Conservation (phyloP, 73 alveolate species). For the Tetrahymena malaccensis region DNA sequence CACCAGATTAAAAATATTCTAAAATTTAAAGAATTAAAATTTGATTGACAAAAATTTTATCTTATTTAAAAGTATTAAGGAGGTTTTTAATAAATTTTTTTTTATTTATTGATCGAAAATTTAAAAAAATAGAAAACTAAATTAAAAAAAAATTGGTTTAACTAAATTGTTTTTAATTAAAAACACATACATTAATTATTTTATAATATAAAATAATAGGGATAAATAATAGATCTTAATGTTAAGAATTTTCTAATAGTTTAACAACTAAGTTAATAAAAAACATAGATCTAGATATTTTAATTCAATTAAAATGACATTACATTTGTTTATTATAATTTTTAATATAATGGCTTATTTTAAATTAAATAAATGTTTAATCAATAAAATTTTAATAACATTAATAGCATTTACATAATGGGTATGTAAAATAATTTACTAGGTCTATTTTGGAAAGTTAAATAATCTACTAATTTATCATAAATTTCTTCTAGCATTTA, state of each 20-base stretch:
- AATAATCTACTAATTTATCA: neutral
- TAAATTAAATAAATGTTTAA: neutral
- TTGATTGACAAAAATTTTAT: too few species aligned
- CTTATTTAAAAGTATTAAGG: too few species aligned
- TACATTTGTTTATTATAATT: too few species aligned
- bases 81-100: too few species aligned
- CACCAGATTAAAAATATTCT: too few species aligned
- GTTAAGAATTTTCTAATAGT: neutral
- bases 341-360: neutral
- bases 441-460: neutral
- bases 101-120: too few species aligned
- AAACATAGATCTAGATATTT: neutral
- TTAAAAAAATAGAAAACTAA: too few species aligned
- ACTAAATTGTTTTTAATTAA: too few species aligned
- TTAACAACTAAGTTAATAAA: too few species aligned
- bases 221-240: neutral
- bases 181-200: neutral
- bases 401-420: neutral
- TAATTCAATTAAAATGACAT: neutral
- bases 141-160: too few species aligned
- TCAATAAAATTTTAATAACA: neutral
- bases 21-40: too few species aligned
- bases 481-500: neutral
- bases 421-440: neutral
- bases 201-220: neutral